Percentiles rank a stretch among this genome's conserved stretches.
These are phyloP conservation scores for Xeromyces bisporus DNA, from an alignment of 495 filamentous ascomycete genomes.

Conservation along the genomic window DNA sequence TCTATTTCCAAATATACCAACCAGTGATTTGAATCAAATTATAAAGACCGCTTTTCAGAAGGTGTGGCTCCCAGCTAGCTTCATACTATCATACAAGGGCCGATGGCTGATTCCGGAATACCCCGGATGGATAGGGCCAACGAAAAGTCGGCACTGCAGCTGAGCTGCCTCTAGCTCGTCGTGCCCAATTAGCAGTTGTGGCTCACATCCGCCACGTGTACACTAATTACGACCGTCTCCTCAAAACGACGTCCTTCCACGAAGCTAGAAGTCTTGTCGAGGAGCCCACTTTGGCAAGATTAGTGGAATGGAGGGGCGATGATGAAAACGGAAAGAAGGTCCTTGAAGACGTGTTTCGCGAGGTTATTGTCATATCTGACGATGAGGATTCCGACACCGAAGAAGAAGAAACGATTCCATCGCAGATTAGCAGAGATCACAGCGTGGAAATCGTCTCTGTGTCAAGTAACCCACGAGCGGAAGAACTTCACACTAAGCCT, in stretches of 20 bases:
- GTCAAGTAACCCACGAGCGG: constrained; percentile 17
- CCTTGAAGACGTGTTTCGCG: constrained; percentile 63
- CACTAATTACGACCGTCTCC: constrained; percentile 69
- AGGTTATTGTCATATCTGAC: constrained; percentile 69
- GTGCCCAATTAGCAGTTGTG: constrained; percentile 67
- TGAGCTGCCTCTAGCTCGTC: constrained; percentile 48
- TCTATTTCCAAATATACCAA: constrained; percentile 73
- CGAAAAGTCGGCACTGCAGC: constrained; percentile 51
- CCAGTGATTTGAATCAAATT: constrained; percentile 58
- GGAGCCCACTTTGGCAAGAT: constrained; percentile 47
- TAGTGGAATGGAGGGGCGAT: constrained; percentile 79
- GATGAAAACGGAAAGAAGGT: constrained; percentile 60
- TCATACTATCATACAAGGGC: constrained; percentile 3
- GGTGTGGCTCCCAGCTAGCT: constrained; percentile 35
- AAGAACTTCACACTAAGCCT: constrained; percentile 19
- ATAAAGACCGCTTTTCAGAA: constrained; percentile 71
- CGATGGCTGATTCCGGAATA: constrained; percentile 2
- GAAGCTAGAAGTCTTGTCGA: constrained; percentile 59
- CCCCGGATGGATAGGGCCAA: constrained; percentile 23
- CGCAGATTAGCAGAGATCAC: constrained; percentile 11
- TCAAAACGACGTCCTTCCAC: constrained; percentile 44
- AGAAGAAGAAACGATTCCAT: constrained; percentile 15
- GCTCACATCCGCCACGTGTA: constrained; percentile 77
- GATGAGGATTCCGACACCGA: constrained; percentile 50
- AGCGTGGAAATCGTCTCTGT: constrained; percentile 27